Percentiles rank a stretch among this genome's conserved stretches.
These are phyloP conservation scores for Agaricus subrufescens DNA, from an alignment of 768 basidiomycete genomes.

Conservation along the genomic window DNA sequence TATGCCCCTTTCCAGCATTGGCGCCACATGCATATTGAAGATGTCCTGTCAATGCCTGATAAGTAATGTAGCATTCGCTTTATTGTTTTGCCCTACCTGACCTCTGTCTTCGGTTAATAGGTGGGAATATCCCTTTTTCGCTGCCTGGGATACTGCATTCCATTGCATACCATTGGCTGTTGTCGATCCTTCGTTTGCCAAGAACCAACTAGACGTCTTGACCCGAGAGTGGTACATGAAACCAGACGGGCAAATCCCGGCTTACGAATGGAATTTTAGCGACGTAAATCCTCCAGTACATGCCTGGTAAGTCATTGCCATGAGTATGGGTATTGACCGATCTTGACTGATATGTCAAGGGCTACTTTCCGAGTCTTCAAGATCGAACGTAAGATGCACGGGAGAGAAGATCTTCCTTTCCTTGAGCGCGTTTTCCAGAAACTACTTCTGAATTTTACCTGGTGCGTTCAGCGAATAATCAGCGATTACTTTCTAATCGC, in stretches of 20 bases:
- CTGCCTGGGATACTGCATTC: constrained; percentile 98
- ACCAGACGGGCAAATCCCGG: constrained; percentile 97
- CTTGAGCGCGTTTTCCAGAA: constrained; percentile 99
- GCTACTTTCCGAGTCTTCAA: constrained; percentile 99
- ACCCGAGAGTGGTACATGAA: constrained; percentile 99
- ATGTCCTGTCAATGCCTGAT: constrained; percentile 98
- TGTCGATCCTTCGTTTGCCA: constrained; percentile 92
- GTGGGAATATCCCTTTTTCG: constrained; percentile 99
- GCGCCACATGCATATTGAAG: constrained; percentile 93
- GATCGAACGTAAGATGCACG: constrained; percentile 94
- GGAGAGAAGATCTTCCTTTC: constrained; percentile 86
- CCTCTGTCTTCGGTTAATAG: constrained; percentile 26
- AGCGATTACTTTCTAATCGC: not conserved
- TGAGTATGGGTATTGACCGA: not conserved
- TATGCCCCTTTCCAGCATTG: constrained; percentile 57
- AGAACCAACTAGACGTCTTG: constrained; percentile 94
- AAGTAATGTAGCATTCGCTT: constrained; percentile 52
- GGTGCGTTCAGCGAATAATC: constrained; percentile 37
- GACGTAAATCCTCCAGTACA: constrained; percentile 99
- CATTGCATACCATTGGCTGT: constrained; percentile 97
- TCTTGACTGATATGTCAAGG: constrained; percentile 35
- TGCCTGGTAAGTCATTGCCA: constrained; percentile 62
- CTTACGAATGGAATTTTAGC: constrained; percentile 99
- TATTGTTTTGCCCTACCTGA: constrained; percentile 2
- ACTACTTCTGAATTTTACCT: constrained; percentile 93